Evolutionary conservation across 106 monocot genomes (phyloP).

Genomic region (Gastrodia elata): DNA sequence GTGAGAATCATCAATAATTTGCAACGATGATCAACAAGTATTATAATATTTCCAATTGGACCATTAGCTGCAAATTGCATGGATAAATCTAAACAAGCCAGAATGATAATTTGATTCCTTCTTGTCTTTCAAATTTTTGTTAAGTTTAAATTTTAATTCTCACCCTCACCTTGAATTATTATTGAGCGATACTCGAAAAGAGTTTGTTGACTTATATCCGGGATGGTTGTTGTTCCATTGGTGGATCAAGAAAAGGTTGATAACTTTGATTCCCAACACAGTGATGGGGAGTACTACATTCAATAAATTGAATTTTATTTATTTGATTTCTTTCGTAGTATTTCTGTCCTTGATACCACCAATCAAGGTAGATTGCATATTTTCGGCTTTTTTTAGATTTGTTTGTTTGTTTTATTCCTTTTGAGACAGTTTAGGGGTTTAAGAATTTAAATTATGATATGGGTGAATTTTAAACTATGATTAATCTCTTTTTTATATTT

Average conservation of each 20-base stretch:
- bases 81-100: too few relatives aligned
- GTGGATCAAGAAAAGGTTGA: constrained; percentile 10
- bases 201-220: neutral
- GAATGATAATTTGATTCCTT: too few relatives aligned
- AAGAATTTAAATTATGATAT: neutral
- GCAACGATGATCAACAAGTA: too few relatives aligned
- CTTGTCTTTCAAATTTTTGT: too few relatives aligned
- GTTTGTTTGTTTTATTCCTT: neutral
- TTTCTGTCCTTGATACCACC: neutral
- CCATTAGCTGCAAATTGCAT: too few relatives aligned
- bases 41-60: too few relatives aligned
- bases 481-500: too few relatives aligned
- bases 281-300: neutral
- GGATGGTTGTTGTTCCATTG: neutral
- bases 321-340: neutral
- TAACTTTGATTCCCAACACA: neutral
- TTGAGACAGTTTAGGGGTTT: neutral
- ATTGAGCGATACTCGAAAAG: neutral
- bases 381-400: neutral
- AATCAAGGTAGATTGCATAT: neutral
- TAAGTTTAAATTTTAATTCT: too few relatives aligned
- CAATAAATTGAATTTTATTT: neutral
- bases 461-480: neutral
- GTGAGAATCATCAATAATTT: too few relatives aligned
- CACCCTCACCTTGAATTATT: too few relatives aligned